A percentile compares a stretch with the other conserved stretches of the same genome.
phyloP scores from a whole-genome alignment of 768 basidiomycete genomes.

The Trametes coccinea region DNA sequence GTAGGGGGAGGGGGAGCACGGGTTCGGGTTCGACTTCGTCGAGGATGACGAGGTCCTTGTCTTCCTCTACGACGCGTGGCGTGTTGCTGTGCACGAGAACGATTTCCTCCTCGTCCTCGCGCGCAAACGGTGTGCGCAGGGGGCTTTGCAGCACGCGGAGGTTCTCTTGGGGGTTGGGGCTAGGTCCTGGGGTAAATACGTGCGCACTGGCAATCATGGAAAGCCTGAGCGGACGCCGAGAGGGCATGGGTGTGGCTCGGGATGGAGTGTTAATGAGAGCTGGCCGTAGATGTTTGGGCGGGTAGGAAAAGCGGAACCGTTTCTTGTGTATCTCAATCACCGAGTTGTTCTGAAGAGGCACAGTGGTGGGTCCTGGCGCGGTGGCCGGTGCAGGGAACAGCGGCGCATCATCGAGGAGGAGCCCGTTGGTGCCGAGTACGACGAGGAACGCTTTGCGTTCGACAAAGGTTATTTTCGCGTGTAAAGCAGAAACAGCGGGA shows the following conservation, averaged over 20 bases:
- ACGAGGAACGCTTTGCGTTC: conserved; percentile 73
- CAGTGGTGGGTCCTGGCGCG: conserved; percentile 44
- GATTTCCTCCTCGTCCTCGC: conserved; percentile 40
- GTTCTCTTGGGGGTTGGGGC: conserved; percentile 59
- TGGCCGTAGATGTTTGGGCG: conserved; percentile 68
- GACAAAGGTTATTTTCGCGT: conserved; percentile 65
- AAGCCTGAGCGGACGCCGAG: conserved; percentile 56
- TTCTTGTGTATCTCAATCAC: conserved; percentile 70
- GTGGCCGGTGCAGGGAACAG: conserved; percentile 49
- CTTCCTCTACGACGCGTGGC: conserved; percentile 70
- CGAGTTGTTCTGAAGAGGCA: conserved; percentile 67
- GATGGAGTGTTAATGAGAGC: conserved; percentile 37
- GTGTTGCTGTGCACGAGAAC: conserved; percentile 65
- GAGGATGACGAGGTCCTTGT: conserved; percentile 64
- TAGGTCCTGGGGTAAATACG: conserved; percentile 69
- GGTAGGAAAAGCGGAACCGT: conserved; percentile 71
- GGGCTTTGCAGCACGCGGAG: conserved; percentile 64
- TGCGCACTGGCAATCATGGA: conserved; percentile 77
- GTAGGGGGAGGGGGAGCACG: conserved; percentile 16
- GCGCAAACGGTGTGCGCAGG: conserved; percentile 37
- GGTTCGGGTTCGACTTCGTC: conserved; percentile 52
- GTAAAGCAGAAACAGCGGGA: conserved; percentile 56
- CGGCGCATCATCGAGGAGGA: conserved; percentile 61
- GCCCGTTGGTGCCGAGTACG: conserved; percentile 58
- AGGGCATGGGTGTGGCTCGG: conserved; percentile 42